Conservation (phyloP, 2,329 filamentous ascomycete genomes). For the Stylonectria norvegica region DNA sequence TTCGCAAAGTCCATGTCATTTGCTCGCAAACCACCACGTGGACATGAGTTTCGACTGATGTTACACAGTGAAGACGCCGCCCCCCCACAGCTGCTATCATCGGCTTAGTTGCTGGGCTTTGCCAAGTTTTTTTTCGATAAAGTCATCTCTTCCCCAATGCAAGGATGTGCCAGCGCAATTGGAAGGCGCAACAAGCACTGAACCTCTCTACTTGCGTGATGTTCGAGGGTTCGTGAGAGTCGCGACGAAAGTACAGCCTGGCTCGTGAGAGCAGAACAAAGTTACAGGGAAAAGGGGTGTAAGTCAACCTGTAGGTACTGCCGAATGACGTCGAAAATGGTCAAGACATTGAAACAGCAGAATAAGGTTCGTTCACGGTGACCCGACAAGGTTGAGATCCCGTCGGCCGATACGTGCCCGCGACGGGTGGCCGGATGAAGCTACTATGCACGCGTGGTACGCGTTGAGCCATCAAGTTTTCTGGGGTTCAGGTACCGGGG, state of each 20-base stretch:
- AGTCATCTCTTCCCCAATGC: too few relatives aligned
- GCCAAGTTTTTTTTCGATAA: too few relatives aligned
- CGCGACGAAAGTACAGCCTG: too few relatives aligned
- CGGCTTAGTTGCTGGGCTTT: neutral
- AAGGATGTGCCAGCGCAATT: too few relatives aligned
- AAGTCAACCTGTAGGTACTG: neutral
- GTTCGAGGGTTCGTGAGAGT: too few relatives aligned
- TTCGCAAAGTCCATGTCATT: neutral
- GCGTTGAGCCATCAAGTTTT: neutral
- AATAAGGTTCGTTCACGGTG: neutral
- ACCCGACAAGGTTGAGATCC: slow-evolving; percentile 1
- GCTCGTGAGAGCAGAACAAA: neutral
- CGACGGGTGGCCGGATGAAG: slow-evolving; percentile 15
- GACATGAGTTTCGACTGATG: too few relatives aligned
- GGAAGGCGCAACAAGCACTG: too few relatives aligned
- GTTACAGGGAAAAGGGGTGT: neutral
- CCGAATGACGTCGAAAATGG: neutral
- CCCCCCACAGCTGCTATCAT: neutral
- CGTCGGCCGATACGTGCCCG: slow-evolving; percentile 21
- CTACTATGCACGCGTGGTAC: slow-evolving; percentile 6
- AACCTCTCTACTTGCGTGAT: too few relatives aligned
- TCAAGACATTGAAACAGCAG: neutral
- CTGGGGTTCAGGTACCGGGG: slow-evolving; percentile 8
- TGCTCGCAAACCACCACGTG: too few relatives aligned
- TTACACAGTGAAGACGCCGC: too few relatives aligned